A percentile compares a stretch with the other conserved stretches of the same genome.
Evolutionary conservation across 1,139 yeast species (phyloP).

Genomic region (Yamadazyma kanchanaburiensis): DNA sequence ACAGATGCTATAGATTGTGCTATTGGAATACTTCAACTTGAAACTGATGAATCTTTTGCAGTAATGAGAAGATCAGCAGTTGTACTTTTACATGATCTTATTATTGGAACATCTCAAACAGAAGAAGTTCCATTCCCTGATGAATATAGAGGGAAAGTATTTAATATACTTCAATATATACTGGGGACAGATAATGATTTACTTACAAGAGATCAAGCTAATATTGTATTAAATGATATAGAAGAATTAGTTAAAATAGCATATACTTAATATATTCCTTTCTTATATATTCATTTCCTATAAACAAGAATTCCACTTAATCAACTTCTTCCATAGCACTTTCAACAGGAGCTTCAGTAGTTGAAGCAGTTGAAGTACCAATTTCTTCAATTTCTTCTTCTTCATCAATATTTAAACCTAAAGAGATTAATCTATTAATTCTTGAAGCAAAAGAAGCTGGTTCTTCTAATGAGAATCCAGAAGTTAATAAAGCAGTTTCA

Average conservation of each 20-base stretch:
- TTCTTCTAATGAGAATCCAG: slow-evolving; percentile 98
- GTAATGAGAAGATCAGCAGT: slow-evolving; percentile 75
- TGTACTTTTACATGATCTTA: slow-evolving; percentile 62
- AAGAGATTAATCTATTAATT: slow-evolving; percentile 96
- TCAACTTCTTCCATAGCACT: slow-evolving; percentile 99
- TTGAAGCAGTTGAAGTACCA: slow-evolving; percentile 50
- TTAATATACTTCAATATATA: slow-evolving; percentile 41
- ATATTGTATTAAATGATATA: slow-evolving; percentile 39
- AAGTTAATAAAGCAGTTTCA: slow-evolving; percentile 97
- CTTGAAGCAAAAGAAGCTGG: slow-evolving; percentile 97
- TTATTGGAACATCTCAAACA: slow-evolving; percentile 41
- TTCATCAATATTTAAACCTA: slow-evolving; percentile 97
- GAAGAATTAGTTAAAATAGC: slow-evolving; percentile 27
- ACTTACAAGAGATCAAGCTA: slow-evolving; percentile 58
- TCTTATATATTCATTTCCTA: slow-evolving; percentile 1
- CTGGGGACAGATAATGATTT: slow-evolving; percentile 51
- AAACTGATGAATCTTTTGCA: slow-evolving; percentile 38
- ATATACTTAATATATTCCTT: slow-evolving; percentile 3
- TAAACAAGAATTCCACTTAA: slow-evolving; percentile 35
- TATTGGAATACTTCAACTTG: slow-evolving; percentile 68
- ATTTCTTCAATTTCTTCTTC: slow-evolving; percentile 59
- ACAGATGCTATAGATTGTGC: slow-evolving; percentile 69
- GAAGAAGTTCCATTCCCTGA: slow-evolving; percentile 49
- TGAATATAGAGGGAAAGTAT: slow-evolving; percentile 40
- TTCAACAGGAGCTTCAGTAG: slow-evolving; percentile 71